Percentiles rank a stretch among this genome's conserved stretches.
These are phyloP conservation scores for Diaporthe citri DNA, from an alignment of 2,329 filamentous ascomycete genomes.

Conservation along the genomic window DNA sequence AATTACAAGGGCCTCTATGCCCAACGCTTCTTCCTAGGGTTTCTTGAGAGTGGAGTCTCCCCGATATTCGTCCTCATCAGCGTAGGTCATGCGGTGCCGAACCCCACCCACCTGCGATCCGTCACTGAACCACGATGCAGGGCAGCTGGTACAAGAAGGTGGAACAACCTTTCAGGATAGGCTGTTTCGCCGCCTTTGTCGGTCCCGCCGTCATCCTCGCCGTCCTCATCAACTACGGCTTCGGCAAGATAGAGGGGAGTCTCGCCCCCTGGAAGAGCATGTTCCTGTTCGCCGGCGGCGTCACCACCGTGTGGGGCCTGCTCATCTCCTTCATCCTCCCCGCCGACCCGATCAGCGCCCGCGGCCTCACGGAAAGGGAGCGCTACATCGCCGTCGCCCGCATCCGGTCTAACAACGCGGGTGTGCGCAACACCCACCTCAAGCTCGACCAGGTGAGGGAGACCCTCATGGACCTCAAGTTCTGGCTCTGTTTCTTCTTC, in stretches of 20 bases:
- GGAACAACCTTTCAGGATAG: background rate
- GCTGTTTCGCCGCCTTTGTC: background rate
- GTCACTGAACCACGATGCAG: background rate
- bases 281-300: constrained; percentile 44
- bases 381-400: constrained; percentile 77
- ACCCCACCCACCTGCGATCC: too few relatives aligned
- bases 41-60: background rate
- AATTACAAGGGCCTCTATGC: background rate
- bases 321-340: constrained; percentile 44
- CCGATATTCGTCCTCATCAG: constrained; percentile 20
- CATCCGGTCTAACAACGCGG: constrained; percentile 80
- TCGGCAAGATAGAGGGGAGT: background rate
- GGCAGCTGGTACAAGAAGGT: constrained; percentile 6
- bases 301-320: constrained; percentile 44
- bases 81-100: background rate
- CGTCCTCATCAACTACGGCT: constrained; percentile 17
- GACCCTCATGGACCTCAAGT: constrained; percentile 62
- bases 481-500: constrained; percentile 72
- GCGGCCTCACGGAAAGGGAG: constrained; percentile 74
- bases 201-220: constrained; percentile 8
- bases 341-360: constrained; percentile 64
- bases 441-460: constrained; percentile 68
- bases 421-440: constrained; percentile 77
- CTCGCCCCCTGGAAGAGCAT: constrained; percentile 46
- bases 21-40: constrained; percentile 16